phyloP scores from a whole-genome alignment of 1,284 basidiomycete species.

The Ganoderma lingzhi region DNA sequence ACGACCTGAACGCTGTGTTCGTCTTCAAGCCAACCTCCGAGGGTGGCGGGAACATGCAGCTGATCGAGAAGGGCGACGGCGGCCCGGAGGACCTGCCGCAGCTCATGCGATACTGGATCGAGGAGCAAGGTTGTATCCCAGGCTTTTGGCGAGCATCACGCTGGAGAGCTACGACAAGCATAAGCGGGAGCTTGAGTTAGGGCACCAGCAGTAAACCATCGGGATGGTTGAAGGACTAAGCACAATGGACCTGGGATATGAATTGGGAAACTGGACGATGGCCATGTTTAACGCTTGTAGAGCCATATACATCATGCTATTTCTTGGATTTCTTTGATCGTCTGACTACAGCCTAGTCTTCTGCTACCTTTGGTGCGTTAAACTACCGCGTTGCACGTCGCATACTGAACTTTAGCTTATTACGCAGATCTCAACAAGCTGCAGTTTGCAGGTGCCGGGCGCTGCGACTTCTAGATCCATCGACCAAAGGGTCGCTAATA shows the following conservation, averaged over 20 bases:
- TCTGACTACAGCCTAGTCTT: neutral
- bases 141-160: slow-evolving; percentile 81
- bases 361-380: neutral
- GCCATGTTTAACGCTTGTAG: neutral
- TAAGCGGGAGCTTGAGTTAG: slow-evolving; percentile 27
- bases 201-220: neutral
- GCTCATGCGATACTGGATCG: slow-evolving; percentile 78
- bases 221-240: neutral
- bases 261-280: neutral
- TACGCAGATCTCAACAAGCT: too few species aligned
- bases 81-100: slow-evolving; percentile 72
- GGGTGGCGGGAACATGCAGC: slow-evolving; percentile 67
- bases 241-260: neutral
- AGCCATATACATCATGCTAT: neutral
- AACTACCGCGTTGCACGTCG: too few species aligned
- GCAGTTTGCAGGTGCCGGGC: neutral
- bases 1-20: slow-evolving; percentile 75
- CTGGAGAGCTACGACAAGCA: slow-evolving; percentile 72
- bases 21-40: slow-evolving; percentile 67
- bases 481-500: too few species aligned
- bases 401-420: too few species aligned
- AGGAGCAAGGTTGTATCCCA: slow-evolving; percentile 75
- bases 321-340: neutral
- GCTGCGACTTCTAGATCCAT: neutral
- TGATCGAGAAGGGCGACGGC: slow-evolving; percentile 73